Evolutionary conservation across 345 rosid genomes (phyloP).

Genomic region (Ceriops tagal): DNA sequence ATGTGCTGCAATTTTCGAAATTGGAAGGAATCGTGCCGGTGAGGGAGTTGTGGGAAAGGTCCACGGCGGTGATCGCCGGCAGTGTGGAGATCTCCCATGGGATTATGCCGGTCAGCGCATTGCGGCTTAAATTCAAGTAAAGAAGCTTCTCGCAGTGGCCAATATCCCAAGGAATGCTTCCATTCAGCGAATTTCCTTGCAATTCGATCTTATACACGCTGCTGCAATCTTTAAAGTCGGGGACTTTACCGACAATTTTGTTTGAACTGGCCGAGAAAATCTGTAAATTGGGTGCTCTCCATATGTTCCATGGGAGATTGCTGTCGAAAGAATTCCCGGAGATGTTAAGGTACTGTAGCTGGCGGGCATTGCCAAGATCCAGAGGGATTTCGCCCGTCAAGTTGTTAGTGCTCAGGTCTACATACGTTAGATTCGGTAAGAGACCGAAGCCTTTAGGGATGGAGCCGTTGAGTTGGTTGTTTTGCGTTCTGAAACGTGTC

Average conservation of each 20-base stretch:
- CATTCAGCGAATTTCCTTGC: constrained; percentile 65
- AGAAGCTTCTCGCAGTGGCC: constrained; percentile 82
- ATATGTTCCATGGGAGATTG: constrained; percentile 49
- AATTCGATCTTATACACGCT: constrained; percentile 74
- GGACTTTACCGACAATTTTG: constrained; percentile 52
- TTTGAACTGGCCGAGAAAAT: constrained; percentile 68
- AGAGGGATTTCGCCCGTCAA: constrained; percentile 60
- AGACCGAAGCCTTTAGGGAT: constrained; percentile 70
- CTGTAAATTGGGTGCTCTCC: constrained; percentile 70
- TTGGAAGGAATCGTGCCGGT: constrained; percentile 81
- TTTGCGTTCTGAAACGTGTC: constrained; percentile 58
- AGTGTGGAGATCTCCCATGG: constrained; percentile 79
- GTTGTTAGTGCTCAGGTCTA: constrained; percentile 71
- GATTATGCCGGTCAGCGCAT: constrained; percentile 67
- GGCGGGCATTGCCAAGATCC: constrained; percentile 59
- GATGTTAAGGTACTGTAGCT: constrained; percentile 67
- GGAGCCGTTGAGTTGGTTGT: constrained; percentile 64
- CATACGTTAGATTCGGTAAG: constrained; percentile 53
- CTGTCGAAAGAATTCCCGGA: constrained; percentile 55
- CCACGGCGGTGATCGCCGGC: constrained; percentile 63
- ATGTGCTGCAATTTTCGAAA: constrained; percentile 70
- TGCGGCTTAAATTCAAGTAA: constrained; percentile 58
- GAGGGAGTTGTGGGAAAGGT: constrained; percentile 68
- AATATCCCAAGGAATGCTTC: constrained; percentile 75
- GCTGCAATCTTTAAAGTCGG: constrained; percentile 64